Conservation (phyloP, 805 yeast species). For the Vanderwaltozyma verrucispora region DNA sequence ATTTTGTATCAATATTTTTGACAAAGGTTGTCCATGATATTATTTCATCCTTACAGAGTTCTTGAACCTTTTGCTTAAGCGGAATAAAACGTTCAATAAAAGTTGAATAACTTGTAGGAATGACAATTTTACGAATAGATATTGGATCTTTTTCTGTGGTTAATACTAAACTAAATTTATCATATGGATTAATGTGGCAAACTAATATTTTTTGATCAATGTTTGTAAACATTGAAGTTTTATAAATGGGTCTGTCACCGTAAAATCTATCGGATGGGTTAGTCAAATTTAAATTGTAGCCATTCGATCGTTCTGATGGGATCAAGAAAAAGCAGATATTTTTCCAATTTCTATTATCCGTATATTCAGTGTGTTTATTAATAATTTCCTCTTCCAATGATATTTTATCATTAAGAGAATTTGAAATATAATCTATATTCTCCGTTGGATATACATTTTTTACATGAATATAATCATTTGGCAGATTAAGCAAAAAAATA, state of each 20-base stretch:
- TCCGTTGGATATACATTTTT: neutral
- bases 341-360: neutral
- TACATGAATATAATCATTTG: conserved; percentile 11
- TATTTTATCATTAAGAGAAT: conserved; percentile 2
- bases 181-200: conserved; percentile 22
- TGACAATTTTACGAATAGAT: conserved; percentile 54
- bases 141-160: conserved; percentile 39
- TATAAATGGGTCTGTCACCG: conserved; percentile 3
- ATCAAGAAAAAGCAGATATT: conserved; percentile 2
- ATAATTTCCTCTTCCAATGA: conserved; percentile 10
- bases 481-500: conserved; percentile 19
- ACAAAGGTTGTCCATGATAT: conserved; percentile 14
- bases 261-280: too few species aligned
- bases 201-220: conserved; percentile 13
- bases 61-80: conserved; percentile 10
- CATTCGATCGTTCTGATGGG: neutral
- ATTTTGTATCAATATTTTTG: conserved; percentile 8
- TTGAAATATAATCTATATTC: too few species aligned
- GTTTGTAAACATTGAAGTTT: conserved; percentile 14
- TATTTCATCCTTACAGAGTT: conserved; percentile 6
- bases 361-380: conserved; percentile 5
- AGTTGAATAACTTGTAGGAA: conserved; percentile 13
- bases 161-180: conserved; percentile 42
- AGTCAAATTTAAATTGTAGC: too few species aligned
- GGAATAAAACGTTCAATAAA: conserved; percentile 12